Evolutionary conservation across 2,329 filamentous ascomycete genomes (phyloP).

Genomic region (Rachicladosporium sp.): DNA sequence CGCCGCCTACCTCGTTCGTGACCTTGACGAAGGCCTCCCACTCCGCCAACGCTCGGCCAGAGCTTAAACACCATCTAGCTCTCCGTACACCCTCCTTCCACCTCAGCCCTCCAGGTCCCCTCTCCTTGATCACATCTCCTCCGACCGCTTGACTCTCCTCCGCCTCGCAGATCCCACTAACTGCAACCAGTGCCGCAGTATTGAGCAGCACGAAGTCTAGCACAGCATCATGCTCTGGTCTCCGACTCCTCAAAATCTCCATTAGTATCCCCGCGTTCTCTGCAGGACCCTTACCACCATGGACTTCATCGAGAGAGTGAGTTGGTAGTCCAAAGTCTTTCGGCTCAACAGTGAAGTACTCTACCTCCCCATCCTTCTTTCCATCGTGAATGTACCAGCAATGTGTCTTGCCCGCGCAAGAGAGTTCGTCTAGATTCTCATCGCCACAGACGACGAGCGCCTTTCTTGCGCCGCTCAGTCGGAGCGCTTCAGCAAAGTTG

Average conservation of each 20-base stretch:
- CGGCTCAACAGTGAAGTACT: constrained; percentile 67
- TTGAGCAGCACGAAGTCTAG: constrained; percentile 92
- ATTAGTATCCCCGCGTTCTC: constrained; percentile 81
- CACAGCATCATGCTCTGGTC: constrained; percentile 67
- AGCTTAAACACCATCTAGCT: constrained; percentile 78
- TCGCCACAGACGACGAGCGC: constrained; percentile 85
- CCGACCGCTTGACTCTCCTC: constrained; percentile 67
- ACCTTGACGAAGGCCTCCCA: constrained; percentile 75
- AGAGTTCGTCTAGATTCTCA: constrained; percentile 91
- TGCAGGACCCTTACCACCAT: constrained; percentile 69
- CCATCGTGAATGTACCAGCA: constrained; percentile 55
- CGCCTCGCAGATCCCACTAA: constrained; percentile 74
- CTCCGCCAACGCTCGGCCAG: constrained; percentile 71
- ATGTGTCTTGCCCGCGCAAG: constrained; percentile 74
- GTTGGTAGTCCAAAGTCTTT: constrained; percentile 73
- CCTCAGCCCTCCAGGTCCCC: constrained; percentile 70
- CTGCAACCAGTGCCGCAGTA: constrained; percentile 74
- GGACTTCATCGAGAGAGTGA: constrained; percentile 66
- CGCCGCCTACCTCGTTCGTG: constrained; percentile 42
- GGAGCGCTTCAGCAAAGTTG: constrained; percentile 77
- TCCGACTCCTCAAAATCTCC: constrained; percentile 60
- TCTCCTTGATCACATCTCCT: constrained; percentile 69
- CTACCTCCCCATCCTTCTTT: constrained; percentile 41
- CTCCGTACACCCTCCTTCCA: constrained; percentile 92
- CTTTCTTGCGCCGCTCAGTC: constrained; percentile 63